Base-by-base conservation (phyloP, 495 filamentous ascomycete species). In the Neurospora sp. region DNA sequence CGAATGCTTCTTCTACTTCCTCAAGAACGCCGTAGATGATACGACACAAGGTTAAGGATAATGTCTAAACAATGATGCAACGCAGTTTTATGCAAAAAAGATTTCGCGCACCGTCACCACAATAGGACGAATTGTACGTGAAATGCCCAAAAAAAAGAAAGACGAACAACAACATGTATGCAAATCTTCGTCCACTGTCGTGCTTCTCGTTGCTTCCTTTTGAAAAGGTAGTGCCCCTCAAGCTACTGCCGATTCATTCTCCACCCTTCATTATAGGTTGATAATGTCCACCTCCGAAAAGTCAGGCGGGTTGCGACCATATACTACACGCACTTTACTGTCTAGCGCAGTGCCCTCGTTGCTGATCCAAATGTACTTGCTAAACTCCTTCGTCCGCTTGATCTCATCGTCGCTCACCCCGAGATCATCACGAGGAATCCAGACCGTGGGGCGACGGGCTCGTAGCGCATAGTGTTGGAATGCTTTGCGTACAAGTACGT, bases 381-480 rank as follows among this genome's bases (percentile, higher is more conserved):
- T 93, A 77, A 93, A 93, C 74, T 87, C 86, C 73, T 89, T 85
- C 18, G 94, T 97, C 61, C 93, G 84, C 77, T 83, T 86, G 22
- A 99, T 88, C 81, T 98, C 96, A 76, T 99, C 96, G 77, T 97
- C 94, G 72, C 91, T 92, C 40, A 99, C 88, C 1, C 96, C 96
- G 4, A 98, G 78, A 76, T 96, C 92, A 79, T 99, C 96, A 44
- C 93, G 88, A 9, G 96, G 96, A 65, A 99, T 94, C 96, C 96
- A 98, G 65, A 98, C 89, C 12, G 92, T 92, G 0, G 96, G 96
- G 40, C 94, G 85, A 70, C 92, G 90, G 12, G 96, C 92, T 48
- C 95, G 89, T 27, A 97, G 84, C 5, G 96, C 96, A 68, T 91
- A 89, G 79, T 99, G 96, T 83, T 93, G 91, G 83, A 98, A 99